These are phyloP conservation scores for Ustilago lituana DNA, from an alignment of 1,284 basidiomycete species.

Conservation along the genomic window DNA sequence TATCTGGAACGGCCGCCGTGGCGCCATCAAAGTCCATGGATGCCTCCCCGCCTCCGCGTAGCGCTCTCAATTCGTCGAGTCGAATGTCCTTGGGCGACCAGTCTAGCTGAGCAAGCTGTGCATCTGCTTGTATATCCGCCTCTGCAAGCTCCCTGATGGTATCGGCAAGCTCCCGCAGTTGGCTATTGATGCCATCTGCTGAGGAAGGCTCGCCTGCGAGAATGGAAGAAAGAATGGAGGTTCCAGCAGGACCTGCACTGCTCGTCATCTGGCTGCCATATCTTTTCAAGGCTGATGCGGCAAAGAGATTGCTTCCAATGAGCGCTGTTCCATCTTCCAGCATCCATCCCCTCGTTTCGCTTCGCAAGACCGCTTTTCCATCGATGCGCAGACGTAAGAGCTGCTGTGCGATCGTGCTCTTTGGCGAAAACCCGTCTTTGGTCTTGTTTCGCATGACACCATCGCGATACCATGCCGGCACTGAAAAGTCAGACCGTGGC, in stretches of 20 bases:
- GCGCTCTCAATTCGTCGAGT: slow-evolving; percentile 24
- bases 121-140: slow-evolving; percentile 19
- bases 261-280: slow-evolving; percentile 34
- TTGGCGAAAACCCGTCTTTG: slow-evolving; percentile 33
- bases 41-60: slow-evolving; percentile 12
- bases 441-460: slow-evolving; percentile 43
- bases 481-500: slow-evolving; percentile 17
- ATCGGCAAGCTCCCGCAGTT: slow-evolving; percentile 40
- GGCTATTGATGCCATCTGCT: slow-evolving; percentile 15
- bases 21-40: slow-evolving; percentile 1
- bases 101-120: slow-evolving; percentile 56
- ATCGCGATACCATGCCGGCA: slow-evolving; percentile 59
- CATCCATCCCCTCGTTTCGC: slow-evolving; percentile 23
- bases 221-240: slow-evolving; percentile 27
- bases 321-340: slow-evolving; percentile 39
- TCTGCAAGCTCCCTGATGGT: slow-evolving; percentile 13
- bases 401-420: slow-evolving; percentile 39
- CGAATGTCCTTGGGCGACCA: slow-evolving; percentile 45
- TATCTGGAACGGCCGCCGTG: slow-evolving; percentile 2
- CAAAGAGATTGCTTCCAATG: slow-evolving; percentile 38
- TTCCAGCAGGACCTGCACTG: slow-evolving; percentile 28
- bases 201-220: slow-evolving; percentile 14
- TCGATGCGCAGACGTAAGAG: slow-evolving; percentile 47
- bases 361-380: slow-evolving; percentile 35
- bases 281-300: slow-evolving; percentile 32